Base-by-base conservation (phyloP, 192 early-diverging fungal genomes). In the Obelidium mucronatum region DNA sequence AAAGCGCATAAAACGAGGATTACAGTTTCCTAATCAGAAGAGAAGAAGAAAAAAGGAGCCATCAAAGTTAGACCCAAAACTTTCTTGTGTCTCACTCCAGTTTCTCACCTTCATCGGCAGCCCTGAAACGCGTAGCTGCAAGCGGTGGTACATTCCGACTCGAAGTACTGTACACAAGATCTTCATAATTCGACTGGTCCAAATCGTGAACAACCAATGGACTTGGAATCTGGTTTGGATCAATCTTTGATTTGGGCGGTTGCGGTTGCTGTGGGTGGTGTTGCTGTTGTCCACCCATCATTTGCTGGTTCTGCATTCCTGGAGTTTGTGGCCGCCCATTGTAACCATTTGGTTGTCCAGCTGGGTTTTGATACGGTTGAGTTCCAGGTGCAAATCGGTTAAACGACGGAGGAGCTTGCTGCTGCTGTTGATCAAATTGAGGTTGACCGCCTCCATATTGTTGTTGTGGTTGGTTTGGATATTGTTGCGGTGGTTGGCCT, bases 171-270 rank as follows among this genome's bases (percentile, higher is more conserved):
- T 91, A 99, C 11, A 90, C 84, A 60, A 87, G 76, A 30, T 84
- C 83, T 26, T 83, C 84, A 80, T 93, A 92, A 6, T 85, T 58
- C 28, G 85, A 78, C 75, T 97, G 95, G 78, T 99, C 96, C 22
- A 82, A 79, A 62, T 91, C 89, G 67, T 96, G 95, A 39, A 96
- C 95, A 28, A 85, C 82, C 11, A 95, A 86, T 28, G 97, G 96
- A 26, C 92, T 91, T 22, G 97, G 97, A 64, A 99, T 94, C 74
- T 96, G 94, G 83, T 94, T 92, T 1, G 97, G 96, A 77, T 99
- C 95, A 60, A 99, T 99, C 44, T 68, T 67, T 6, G 51, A 28
- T 8, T 67, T 26, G 30, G 64, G 76, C n/a, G 82, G 67, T 80
- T 79, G 63, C 19, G 78, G 67, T 67, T 82, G 81, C 44, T 48